Base-by-base conservation (phyloP, 768 basidiomycete species). In the Podaxis mareebaensis region DNA sequence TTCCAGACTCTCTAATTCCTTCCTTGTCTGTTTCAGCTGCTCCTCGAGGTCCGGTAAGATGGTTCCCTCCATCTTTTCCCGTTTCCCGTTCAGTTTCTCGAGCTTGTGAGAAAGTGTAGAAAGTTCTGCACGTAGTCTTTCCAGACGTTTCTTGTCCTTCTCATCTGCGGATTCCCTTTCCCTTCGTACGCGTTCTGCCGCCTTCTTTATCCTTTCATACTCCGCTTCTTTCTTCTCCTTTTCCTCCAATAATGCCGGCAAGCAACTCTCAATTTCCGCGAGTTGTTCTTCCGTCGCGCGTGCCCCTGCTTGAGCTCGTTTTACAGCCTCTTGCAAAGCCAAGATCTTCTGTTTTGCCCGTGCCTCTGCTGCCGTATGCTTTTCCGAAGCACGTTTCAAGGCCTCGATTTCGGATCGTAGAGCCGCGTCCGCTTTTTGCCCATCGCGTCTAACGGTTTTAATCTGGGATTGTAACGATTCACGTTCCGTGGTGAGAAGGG, bases 281-380 rank as follows among this genome's bases (percentile, higher is more conserved):
- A 84, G 79, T 54, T 70, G 73, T 60, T 80, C 77, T 53, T 81
- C 79, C 26, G 78, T 79, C 58, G 83, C 80, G 72, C 67, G 74
- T 67, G 72, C 87, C 73, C 60, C 85, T 67, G 85, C 82, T 66
- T 84, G 86, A 10, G 91, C 87, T 59, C 92, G 87, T 70, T 92
- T 94, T 12, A 90, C 88, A 2, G 93, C 91, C 70, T 96, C 94
- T 71, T 96, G 94, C 42, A 96, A 77, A 0, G 95, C 92, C 11
- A 95, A 81, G 10, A 90, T 86, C 68, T 94, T 96, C 72, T 96
- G 95, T 49, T 87, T 86, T 10, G 89, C 87, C n/a, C 94, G 85
- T 24, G 85, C 80, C 72, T 98, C 96, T 2, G 85, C 82, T 0
- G 85, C 81, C 0, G 83, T 77, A 60, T 90, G 85, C 68, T 93